phyloP scores from a whole-genome alignment of 208 protist species.

The Acanthamoeba rhysodes region DNA sequence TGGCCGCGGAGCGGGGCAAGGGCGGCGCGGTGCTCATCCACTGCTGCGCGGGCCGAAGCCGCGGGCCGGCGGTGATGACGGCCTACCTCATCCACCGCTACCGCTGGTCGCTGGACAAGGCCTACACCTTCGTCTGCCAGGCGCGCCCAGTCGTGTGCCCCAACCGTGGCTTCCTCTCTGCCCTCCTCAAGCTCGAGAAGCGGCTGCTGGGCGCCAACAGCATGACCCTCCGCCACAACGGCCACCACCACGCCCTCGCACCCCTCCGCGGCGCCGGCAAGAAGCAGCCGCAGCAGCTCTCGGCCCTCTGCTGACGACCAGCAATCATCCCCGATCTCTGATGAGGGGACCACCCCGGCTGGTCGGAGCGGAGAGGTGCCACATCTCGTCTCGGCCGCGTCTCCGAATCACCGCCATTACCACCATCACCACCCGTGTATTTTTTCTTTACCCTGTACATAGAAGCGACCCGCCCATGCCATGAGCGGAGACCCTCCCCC shows the following conservation, averaged over 20 bases:
- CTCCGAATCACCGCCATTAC: no score
- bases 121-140: constrained; percentile 54
- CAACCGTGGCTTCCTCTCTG: constrained; percentile 57
- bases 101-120: constrained; percentile 23
- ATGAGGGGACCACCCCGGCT: no score
- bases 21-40: constrained; percentile 52
- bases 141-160: constrained; percentile 44
- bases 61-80: constrained; percentile 37
- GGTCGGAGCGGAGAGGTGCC: no score
- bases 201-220: constrained; percentile 28
- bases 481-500: no score
- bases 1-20: background rate
- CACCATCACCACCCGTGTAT: background rate
- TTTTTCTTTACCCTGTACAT: no score
- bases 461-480: no score
- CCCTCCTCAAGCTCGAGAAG: constrained; percentile 56
- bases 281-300: background rate
- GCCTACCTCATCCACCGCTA: constrained; percentile 69
- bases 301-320: no score
- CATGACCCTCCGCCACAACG: constrained; percentile 53
- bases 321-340: no score
- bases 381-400: no score
- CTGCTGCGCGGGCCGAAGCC: constrained; percentile 53
- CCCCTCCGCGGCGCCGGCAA: background rate
- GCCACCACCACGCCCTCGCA: background rate